phyloP scores from a whole-genome alignment of 176 grass and related monocot species.

The Cenchrus purpureus region DNA sequence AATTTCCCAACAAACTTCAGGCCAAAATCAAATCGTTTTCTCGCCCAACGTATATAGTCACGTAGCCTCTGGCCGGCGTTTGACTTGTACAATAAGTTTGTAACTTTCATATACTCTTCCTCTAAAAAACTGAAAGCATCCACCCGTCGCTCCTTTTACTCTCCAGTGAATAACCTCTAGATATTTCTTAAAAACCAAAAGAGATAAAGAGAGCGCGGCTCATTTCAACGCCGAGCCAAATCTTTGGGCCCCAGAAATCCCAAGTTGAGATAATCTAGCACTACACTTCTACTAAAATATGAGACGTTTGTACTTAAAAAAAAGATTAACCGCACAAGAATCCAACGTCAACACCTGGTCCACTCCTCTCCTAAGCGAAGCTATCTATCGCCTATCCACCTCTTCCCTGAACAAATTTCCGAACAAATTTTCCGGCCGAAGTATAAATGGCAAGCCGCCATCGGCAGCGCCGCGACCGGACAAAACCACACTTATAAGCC shows the following conservation, averaged over 20 bases:
- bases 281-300: neutral
- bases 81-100: neutral
- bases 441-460: slow-evolving; percentile 48
- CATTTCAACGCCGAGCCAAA: slow-evolving; percentile 21
- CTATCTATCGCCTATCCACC: neutral
- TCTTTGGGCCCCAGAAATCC: slow-evolving; percentile 21
- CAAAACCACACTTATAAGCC: slow-evolving; percentile 56
- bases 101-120: neutral
- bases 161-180: neutral
- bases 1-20: neutral
- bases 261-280: slow-evolving; percentile 17
- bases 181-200: neutral
- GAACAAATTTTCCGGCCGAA: slow-evolving; percentile 47
- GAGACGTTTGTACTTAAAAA: neutral
- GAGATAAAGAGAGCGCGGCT: neutral
- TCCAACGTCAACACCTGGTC: slow-evolving; percentile 38
- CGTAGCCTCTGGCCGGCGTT: neutral
- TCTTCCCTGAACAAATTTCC: slow-evolving; percentile 33
- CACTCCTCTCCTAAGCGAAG: neutral
- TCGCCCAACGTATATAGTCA: neutral
- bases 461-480: slow-evolving; percentile 27
- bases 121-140: neutral
- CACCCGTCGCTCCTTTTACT: neutral
- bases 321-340: slow-evolving; percentile 2
- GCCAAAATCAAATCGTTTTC: neutral